Conservation (phyloP, 192 early-diverging fungal species). For the Mortierella antarctica region DNA sequence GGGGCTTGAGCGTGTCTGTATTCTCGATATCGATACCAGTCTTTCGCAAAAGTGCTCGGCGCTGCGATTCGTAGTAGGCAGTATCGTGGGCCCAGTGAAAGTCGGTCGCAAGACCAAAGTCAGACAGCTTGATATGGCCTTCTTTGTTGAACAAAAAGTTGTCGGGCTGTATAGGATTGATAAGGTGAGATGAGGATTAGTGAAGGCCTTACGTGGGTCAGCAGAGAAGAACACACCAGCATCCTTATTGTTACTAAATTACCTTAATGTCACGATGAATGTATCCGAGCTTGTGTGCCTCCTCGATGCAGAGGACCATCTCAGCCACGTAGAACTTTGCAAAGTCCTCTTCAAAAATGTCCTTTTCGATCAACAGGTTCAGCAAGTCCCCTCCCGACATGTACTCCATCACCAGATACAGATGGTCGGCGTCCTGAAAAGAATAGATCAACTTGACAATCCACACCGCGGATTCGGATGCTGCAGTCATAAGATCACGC, state of each 20-base stretch:
- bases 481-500: conserved; percentile 75
- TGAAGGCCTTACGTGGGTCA: background rate
- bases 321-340: conserved; percentile 92
- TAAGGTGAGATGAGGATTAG: conserved; percentile 74
- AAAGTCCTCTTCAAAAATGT: conserved; percentile 76
- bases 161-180: conserved; percentile 64
- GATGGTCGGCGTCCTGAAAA: conserved; percentile 89
- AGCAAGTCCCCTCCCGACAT: conserved; percentile 95
- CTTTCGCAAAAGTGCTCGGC: conserved; percentile 58
- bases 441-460: conserved; percentile 92
- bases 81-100: conserved; percentile 73
- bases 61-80: conserved; percentile 70
- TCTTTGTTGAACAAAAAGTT: conserved; percentile 76
- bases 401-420: conserved; percentile 99
- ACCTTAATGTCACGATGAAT: conserved; percentile 76
- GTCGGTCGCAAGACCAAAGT: conserved; percentile 79
- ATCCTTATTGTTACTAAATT: background rate
- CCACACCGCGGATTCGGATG: conserved; percentile 71
- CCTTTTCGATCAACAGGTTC: conserved; percentile 92
- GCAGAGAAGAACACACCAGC: background rate
- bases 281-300: conserved; percentile 82
- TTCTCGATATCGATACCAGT: conserved; percentile 60
- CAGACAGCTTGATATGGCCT: conserved; percentile 75
- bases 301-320: conserved; percentile 83
- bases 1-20: conserved; percentile 51